Evolutionary conservation across 768 basidiomycete genomes (phyloP).

Genomic region (Mycena albidolilacea): DNA sequence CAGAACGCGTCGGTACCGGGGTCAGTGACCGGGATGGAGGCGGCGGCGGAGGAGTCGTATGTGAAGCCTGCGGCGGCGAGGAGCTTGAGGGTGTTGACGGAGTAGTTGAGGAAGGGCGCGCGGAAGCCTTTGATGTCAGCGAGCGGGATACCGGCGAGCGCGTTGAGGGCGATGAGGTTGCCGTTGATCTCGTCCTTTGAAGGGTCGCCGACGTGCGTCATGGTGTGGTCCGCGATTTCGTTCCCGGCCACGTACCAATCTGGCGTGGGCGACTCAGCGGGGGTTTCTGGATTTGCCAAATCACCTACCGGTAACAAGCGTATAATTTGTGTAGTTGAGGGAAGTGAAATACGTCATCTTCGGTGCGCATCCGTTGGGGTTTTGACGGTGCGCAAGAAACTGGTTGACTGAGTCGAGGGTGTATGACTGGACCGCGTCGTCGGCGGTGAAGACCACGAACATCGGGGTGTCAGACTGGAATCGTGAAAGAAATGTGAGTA

Average conservation of each 20-base stretch:
- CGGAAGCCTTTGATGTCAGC: slow-evolving; percentile 78
- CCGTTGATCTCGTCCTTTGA: slow-evolving; percentile 79
- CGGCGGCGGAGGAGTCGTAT: slow-evolving; percentile 77
- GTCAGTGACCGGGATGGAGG: slow-evolving; percentile 77
- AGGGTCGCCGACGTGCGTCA: slow-evolving; percentile 83
- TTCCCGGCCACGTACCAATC: slow-evolving; percentile 89
- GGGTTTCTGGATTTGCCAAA: not conserved
- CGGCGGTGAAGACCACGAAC: slow-evolving; percentile 68
- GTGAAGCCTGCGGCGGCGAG: slow-evolving; percentile 72
- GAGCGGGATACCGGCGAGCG: slow-evolving; percentile 83
- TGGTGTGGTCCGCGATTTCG: slow-evolving; percentile 89
- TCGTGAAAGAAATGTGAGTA: not conserved
- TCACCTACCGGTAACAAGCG: slow-evolving; percentile 71
- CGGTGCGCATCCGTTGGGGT: slow-evolving; percentile 81
- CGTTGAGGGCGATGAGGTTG: slow-evolving; percentile 84
- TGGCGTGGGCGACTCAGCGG: slow-evolving; percentile 62
- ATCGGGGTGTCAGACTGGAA: slow-evolving; percentile 55
- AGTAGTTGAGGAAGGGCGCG: slow-evolving; percentile 82
- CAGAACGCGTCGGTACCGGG: slow-evolving; percentile 81
- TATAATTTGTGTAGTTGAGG: slow-evolving; percentile 82
- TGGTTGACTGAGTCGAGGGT: slow-evolving; percentile 82
- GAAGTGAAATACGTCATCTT: slow-evolving; percentile 86
- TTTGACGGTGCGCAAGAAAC: slow-evolving; percentile 81
- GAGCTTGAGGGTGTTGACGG: slow-evolving; percentile 70
- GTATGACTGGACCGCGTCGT: slow-evolving; percentile 80